Evolutionary conservation across 2,329 filamentous ascomycete species (phyloP), one percentile per base, ranked within the genome.

Genomic region (Microascus cirrosus): DNA sequence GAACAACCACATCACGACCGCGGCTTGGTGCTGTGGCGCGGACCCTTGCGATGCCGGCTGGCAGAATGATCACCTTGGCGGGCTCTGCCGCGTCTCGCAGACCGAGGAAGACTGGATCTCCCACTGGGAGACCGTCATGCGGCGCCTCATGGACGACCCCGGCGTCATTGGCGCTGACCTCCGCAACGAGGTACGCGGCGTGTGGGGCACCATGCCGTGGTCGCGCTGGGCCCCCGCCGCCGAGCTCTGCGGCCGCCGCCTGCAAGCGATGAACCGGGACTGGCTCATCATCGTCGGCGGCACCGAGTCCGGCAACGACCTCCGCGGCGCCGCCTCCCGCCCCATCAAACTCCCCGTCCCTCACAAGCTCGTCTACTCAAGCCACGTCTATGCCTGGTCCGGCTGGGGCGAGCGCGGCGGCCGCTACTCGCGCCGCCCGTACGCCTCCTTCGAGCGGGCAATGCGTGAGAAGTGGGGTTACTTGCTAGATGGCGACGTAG

Each of bases 181-280:
- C 60, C 77, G 84, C 59, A 88, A 88, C 69, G 85, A 88, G 70
- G 83, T 86, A 42, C 78, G 85, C 55, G 84, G 84, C 6, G 71
- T 86, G 45, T 86, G 83, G 83, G 85, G 84, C 35, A 86, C 84
- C 15, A 85, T 87, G 80, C 72, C 79, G 6, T 88, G 85, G 84
- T 70, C 74, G 28, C 75, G 74, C 57, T 87, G 84, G 83, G 85
- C 84, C 0, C 67, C 73, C 1, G 85, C 85, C 0, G 83, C 84
- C 34, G 84, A 87, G 70, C 73, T 73, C 60, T 84, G 81, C 59
- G 81, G 82, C 53, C 84, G 86, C 65, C 72, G 77, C 20, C 71
- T 88, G 54, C 74, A 87, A 35, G 69, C 68, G 60, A 73, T 87
- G 67, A 82, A 85, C 59, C 71, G 71, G 20, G 74, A 85, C 69